Percentiles rank a stretch among this genome's conserved stretches.
Conservation (phyloP, 768 basidiomycete genomes). For the Pleurotus tuoliensis region DNA sequence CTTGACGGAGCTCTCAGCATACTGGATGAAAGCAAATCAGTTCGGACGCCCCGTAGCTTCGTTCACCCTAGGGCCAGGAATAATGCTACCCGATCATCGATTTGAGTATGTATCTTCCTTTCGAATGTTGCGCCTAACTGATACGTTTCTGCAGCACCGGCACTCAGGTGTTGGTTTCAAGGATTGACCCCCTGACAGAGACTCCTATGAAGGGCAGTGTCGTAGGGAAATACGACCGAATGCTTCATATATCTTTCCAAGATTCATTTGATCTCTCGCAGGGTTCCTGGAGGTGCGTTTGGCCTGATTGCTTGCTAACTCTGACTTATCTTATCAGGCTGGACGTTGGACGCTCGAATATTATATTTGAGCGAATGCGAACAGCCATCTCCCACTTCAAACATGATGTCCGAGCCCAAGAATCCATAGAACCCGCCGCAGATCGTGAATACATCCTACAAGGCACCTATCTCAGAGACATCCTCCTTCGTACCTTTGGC, state of each 20-base stretch:
- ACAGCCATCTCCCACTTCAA: constrained; percentile 57
- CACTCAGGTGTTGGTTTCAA: constrained; percentile 62
- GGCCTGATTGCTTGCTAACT: not conserved
- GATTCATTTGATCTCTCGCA: constrained; percentile 40
- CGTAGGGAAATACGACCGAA: constrained; percentile 25
- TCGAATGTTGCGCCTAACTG: not conserved
- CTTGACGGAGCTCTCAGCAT: constrained; percentile 60
- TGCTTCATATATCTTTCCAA: constrained; percentile 53
- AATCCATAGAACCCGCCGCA: constrained; percentile 21
- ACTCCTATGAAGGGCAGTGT: constrained; percentile 51
- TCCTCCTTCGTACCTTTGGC: constrained; percentile 57
- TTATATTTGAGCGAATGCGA: constrained; percentile 67
- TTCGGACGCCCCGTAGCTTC: constrained; percentile 65
- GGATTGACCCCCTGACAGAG: constrained; percentile 58
- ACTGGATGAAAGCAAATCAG: constrained; percentile 61
- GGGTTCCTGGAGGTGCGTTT: constrained; percentile 43
- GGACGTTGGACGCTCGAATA: constrained; percentile 66
- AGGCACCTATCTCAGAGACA: constrained; percentile 72
- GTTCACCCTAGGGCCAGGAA: constrained; percentile 62
- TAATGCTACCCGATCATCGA: constrained; percentile 57
- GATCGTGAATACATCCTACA: constrained; percentile 53
- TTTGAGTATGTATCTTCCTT: constrained; percentile 50
- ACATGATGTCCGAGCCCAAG: constrained; percentile 45
- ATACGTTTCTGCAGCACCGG: constrained; percentile 49
- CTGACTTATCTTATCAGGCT: constrained; percentile 22